Base-by-base conservation (phyloP, 2,329 filamentous ascomycete species). In the Exophiala sideris region DNA sequence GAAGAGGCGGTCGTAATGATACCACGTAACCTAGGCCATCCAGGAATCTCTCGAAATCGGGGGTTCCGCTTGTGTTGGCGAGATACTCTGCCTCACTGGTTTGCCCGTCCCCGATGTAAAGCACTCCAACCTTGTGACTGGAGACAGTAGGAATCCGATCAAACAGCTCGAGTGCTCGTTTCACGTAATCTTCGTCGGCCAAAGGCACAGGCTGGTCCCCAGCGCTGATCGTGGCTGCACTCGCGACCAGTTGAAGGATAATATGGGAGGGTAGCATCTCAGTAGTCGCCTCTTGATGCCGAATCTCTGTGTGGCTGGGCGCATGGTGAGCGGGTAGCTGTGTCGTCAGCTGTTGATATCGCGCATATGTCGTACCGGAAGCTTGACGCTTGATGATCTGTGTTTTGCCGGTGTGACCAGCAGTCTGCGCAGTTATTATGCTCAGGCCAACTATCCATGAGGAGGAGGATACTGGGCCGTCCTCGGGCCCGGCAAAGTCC, bases 111-210 rank as follows among this genome's bases (percentile, higher is more conserved):
- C 88, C 91, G 59, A 97, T 87, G 70, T 96, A 99, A 38, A 99
- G 85, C 18, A 99, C 87, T 12, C 94, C 94, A 39, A 96, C 87
- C 71, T 96, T 96, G 77, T 97, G 91, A 5, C 91, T 91, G 70
- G 99, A 94, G 3, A 99, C 86, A 7, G 90, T 91, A 35, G 92
- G 87, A 61, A 84, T 95, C 32, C 86, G 84, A 70, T 99, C 94
- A 69, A 99, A 95, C 10, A 84, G 78, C 35, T 82, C 81, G 36
- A 99, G 85, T 0, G 89, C 87, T 62, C 92, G 84, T 35, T 83
- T 80, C 32, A 81, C 79, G 12, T 89, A 87, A 54, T 87, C 76
- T 47, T 87, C 82, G 24, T 82, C 74, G 0, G 91, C 90, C 5
- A 97, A 78, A 0, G 86, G 83, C 42, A 96, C 84, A 8, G 88